Evolutionary conservation across 768 basidiomycete species (phyloP).

Genomic region (Fibroporia radiculosa): DNA sequence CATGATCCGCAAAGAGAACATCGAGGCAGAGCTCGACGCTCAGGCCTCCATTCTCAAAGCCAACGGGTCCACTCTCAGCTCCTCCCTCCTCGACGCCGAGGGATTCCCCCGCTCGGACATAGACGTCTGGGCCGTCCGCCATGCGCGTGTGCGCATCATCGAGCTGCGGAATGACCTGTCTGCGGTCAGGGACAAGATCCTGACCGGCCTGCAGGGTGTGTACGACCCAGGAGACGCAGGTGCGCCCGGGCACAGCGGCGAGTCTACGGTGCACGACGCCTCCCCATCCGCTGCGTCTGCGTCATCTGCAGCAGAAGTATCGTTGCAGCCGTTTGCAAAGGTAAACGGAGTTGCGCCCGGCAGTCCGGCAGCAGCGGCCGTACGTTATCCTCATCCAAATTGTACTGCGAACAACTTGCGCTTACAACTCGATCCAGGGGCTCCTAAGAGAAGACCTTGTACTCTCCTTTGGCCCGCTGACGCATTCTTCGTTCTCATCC

Average conservation of each 20-base stretch:
- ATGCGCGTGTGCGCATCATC: constrained; percentile 70
- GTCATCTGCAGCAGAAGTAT: constrained; percentile 2
- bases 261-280: neutral
- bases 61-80: constrained; percentile 57
- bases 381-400: constrained; percentile 28
- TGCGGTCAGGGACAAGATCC: constrained; percentile 57
- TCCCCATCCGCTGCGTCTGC: constrained; percentile 5
- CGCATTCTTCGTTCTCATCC: constrained; percentile 41
- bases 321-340: constrained; percentile 59
- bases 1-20: constrained; percentile 58
- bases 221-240: constrained; percentile 46
- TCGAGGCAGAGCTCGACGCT: constrained; percentile 63
- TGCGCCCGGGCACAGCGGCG: neutral
- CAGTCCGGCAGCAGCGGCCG: constrained; percentile 81
- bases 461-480: constrained; percentile 64
- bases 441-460: constrained; percentile 64
- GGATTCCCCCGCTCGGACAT: constrained; percentile 88
- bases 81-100: constrained; percentile 75
- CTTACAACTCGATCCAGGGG: constrained; percentile 37
- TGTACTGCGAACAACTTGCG: constrained; percentile 1
- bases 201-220: constrained; percentile 57
- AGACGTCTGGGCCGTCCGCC: constrained; percentile 72
- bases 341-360: constrained; percentile 74
- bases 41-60: constrained; percentile 55
- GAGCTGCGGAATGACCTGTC: constrained; percentile 75